Evolutionary conservation across 2,329 filamentous ascomycete species (phyloP), one percentile per base, ranked within the genome.

Genomic region (Leptodontidium sp.): DNA sequence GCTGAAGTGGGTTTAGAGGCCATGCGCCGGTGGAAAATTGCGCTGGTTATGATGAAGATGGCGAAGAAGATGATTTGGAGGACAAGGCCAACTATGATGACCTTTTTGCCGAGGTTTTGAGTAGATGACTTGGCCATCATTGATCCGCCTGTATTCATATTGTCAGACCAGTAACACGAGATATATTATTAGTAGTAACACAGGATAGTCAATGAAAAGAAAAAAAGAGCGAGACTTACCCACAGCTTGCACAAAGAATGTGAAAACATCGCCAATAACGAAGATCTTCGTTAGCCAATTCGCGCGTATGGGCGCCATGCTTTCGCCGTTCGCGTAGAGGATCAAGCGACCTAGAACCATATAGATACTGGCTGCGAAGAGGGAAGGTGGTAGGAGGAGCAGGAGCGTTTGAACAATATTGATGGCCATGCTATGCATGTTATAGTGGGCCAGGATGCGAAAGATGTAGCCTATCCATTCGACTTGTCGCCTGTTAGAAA

Each of bases 31-130:
- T 61, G 57, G 57, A 26, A 61, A 26, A 61, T 43, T 21, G 43
- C 43, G 17, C 32, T 43, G 15, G 32, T 43, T 40, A 40, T 61
- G 35, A 61, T 40, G 43, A 61, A 61, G 57, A 61, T 61, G 17
- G 32, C 57, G 15, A 61, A 61, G 35, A 61, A 61, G 35, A 61
- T 61, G 15, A 61, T 61, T 61, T 61, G 57, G 24, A 61, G 57
- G 11, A 32, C 57, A 21, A 61, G 35, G n/a, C 57, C 57, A 6
- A 61, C 17, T 21, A 61, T 35, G 32, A 61, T 26, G 35, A 61
- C 43, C 17, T 61, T 61, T 40, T 61, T 61, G n/a, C 57, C 57
- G n/a, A 61, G 24, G 35, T 61, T 61, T n/a, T 3, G 32, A 61
- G 57, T 61, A 21, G 38, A 43, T 35, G 57, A 35, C 17, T 21